Evolutionary conservation across 352 stramenopile species (phyloP), one percentile per base, ranked within the genome.

Genomic region (Pythium brachiatum): DNA sequence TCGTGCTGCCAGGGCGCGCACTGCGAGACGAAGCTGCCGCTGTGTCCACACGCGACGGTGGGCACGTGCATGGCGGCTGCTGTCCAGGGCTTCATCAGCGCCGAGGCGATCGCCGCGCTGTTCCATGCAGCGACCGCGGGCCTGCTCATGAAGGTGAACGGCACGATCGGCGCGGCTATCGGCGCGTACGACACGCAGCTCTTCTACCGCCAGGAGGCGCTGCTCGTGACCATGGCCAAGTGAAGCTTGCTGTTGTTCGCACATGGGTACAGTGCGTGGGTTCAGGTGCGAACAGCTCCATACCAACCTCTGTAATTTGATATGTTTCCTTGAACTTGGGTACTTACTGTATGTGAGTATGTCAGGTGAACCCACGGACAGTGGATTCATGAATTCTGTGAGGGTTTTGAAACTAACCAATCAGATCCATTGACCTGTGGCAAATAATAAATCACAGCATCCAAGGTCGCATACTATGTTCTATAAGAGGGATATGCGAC

Each of bases 141-240:
- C 1, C 58, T 95, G 29, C 48, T 95, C 25, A 91, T 95, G 83
- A 72, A 77, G 38, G 81, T 95, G 27, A 90, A 95, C 60, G 86
- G 86, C 26, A 92, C 77, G 21, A 88, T 95, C 44, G 68, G 68
- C 27, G 76, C 79, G 11, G 79, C 79, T 4, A 91, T 95, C 25
- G 83, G 83, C 26, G 72, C 66, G 38, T 95, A 89, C 53, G 53
- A 74, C 41, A 88, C 82, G 32, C 66, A 73, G 31, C 60, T 95
- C 29, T 82, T 75, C 41, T 95, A 95, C 61, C 68, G 78, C 31
- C 86, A 95, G 72, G 76, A 93, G 27, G 80, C 62, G 7, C 62
- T 95, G 53, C 68, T 93, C 13, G 82, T 95, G 43, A 82, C 64
- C 32, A 79, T 92, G 67, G 77, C 80, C 64, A 85, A 52, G 47